Conservation (phyloP, 1,284 basidiomycete genomes). For the Naganishia cerealis region DNA sequence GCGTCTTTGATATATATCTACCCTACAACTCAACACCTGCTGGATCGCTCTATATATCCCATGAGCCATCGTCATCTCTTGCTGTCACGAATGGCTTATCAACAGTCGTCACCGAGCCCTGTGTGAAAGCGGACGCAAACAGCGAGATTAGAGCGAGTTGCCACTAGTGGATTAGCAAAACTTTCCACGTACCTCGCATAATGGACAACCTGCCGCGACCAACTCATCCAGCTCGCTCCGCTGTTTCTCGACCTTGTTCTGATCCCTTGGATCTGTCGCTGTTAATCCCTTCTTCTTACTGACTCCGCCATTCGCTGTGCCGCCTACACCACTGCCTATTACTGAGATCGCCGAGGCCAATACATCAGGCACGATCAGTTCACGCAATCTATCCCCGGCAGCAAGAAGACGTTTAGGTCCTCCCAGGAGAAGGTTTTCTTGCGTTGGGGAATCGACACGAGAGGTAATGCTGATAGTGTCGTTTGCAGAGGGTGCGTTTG, state of each 20-base stretch:
- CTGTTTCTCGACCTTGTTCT: constrained; percentile 59
- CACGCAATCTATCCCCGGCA: constrained; percentile 81
- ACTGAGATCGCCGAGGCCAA: constrained; percentile 61
- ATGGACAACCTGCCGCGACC: constrained; percentile 78
- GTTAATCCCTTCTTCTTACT: constrained; percentile 57
- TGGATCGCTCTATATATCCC: constrained; percentile 63
- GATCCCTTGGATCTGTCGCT: constrained; percentile 52
- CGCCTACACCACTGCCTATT: constrained; percentile 44
- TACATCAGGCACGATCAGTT: constrained; percentile 87
- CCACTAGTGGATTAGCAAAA: neutral
- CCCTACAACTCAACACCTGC: neutral
- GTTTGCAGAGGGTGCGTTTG: neutral
- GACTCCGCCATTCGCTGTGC: constrained; percentile 62
- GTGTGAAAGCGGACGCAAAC: neutral
- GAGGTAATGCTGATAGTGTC: constrained; percentile 24
- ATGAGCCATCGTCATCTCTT: constrained; percentile 76
- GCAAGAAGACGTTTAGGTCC: constrained; percentile 78
- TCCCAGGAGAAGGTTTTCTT: constrained; percentile 47
- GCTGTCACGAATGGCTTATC: constrained; percentile 81
- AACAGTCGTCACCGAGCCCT: constrained; percentile 70
- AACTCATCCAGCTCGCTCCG: constrained; percentile 81
- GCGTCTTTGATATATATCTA: too few species aligned
- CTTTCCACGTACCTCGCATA: constrained; percentile 69
- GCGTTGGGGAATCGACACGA: constrained; percentile 39
- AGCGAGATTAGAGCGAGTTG: neutral